A percentile compares a stretch with the other conserved stretches of the same genome.
These are phyloP conservation scores for Erucastrum elatum DNA, from an alignment of 345 rosid genomes.

Conservation along the genomic window DNA sequence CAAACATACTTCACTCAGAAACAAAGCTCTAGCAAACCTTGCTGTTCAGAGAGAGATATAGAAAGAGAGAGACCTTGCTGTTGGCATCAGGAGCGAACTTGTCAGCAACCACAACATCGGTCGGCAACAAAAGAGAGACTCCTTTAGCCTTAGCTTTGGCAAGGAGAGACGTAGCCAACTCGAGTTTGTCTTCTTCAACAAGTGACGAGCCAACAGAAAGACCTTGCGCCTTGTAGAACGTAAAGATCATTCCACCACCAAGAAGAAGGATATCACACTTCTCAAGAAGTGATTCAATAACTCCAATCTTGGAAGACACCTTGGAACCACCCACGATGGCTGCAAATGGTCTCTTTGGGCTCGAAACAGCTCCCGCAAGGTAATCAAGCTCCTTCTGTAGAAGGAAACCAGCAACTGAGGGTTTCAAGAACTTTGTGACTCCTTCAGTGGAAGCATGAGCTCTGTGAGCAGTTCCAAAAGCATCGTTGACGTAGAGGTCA, in stretches of 20 bases:
- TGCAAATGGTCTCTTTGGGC: conserved; percentile 93
- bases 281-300: conserved; percentile 83
- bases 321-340: conserved; percentile 95
- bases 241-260: conserved; percentile 98
- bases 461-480: conserved; percentile 91
- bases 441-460: conserved; percentile 98
- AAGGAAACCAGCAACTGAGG: conserved; percentile 96
- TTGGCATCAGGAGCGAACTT: conserved; percentile 91
- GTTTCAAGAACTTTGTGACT: conserved; percentile 78
- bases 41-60: conserved; percentile 41
- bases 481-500: conserved; percentile 87
- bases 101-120: conserved; percentile 87
- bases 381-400: conserved; percentile 96
- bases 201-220: conserved; percentile 78
- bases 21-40: conserved; percentile 48
- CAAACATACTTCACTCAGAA: not conserved
- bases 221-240: conserved; percentile 98
- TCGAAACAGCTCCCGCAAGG: conserved; percentile 92
- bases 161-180: conserved; percentile 71
- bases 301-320: conserved; percentile 92
- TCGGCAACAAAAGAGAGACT: conserved; percentile 76
- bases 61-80: conserved; percentile 60
- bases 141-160: conserved; percentile 94
- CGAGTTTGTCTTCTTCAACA: conserved; percentile 94
- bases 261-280: conserved; percentile 79